Base-by-base conservation (phyloP, 73 alveolate genomes). In the Blepharisma japonicum region DNA sequence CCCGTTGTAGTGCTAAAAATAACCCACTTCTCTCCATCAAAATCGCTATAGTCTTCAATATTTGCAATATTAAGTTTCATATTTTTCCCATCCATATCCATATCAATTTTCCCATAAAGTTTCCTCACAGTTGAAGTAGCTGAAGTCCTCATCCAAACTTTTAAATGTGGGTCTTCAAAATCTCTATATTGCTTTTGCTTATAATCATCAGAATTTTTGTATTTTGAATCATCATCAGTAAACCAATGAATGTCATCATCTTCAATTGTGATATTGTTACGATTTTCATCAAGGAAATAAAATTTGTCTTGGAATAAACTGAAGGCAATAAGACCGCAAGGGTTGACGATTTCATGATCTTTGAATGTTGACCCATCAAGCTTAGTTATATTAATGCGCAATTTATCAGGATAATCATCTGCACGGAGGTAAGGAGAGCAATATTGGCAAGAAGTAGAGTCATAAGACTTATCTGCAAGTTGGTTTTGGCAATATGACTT, bases 111-210 rank as follows among this genome's bases (percentile, higher is more conserved):
- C 49, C 46, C 14, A 25, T 61, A 61, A 20, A 61, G 74, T 39
- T 61, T 61, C 4, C 74, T n/a, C 2, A 25, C 49, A 9, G 14
- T 61, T 1, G 14, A 14, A 20, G 74, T 61, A 14, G 74, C 74
- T 20, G 74, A 61, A 18, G 74, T 61, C 74, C 74, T 14, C 74
- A 61, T 61, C 74, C 74, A 61, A 25, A 18, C 46, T 61, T 61
- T 61, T 1, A 61, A 61, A 8, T 25, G 14, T 61, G 14, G 47
- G 5, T 61, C 47, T 20, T n/a, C 47, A 18, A 61, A 8, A 2
- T 61, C 47, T 53, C 2, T 14, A 25, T 18, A 61, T 18, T 25
- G 47, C 14, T 61, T 61, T 14, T 61, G 42, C 42, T 32, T 32
- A 32, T 32, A 32, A 3, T 32, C 42, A 32, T 32, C 42, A 32